A percentile compares a stretch with the other conserved stretches of the same genome.
These are phyloP conservation scores for Albugo laibachii DNA, from an alignment of 352 stramenopile species.

Conservation along the genomic window DNA sequence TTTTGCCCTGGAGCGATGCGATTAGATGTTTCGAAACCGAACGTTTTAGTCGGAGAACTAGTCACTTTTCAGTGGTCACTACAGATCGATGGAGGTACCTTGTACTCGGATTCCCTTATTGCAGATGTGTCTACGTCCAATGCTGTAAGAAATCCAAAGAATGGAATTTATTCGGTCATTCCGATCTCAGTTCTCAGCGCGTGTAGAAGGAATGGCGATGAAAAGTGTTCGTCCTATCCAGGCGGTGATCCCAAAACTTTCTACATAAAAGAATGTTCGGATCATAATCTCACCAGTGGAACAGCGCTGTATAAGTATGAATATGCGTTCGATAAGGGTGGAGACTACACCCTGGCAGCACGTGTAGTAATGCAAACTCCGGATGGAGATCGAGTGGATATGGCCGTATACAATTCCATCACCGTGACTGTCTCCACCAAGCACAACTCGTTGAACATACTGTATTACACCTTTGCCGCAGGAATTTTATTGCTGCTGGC, in stretches of 20 bases:
- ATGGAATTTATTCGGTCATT: slow-evolving; percentile 33
- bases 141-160: slow-evolving; percentile 27
- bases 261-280: slow-evolving; percentile 20
- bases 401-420: slow-evolving; percentile 61
- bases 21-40: slow-evolving; percentile 27
- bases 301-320: slow-evolving; percentile 28
- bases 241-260: slow-evolving; percentile 33
- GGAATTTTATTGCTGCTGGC: slow-evolving; percentile 38
- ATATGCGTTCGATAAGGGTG: slow-evolving; percentile 30
- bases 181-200: slow-evolving; percentile 48
- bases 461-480: slow-evolving; percentile 55
- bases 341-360: slow-evolving; percentile 46
- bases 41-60: slow-evolving; percentile 22
- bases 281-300: slow-evolving; percentile 44
- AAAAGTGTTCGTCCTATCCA: slow-evolving; percentile 50
- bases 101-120: slow-evolving; percentile 29
- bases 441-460: slow-evolving; percentile 23
- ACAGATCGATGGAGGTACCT: slow-evolving; percentile 27
- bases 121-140: slow-evolving; percentile 39
- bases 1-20: slow-evolving; percentile 51
- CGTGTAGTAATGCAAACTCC: slow-evolving; percentile 47
- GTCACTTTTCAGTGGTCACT: slow-evolving; percentile 41
- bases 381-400: slow-evolving; percentile 53
- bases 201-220: slow-evolving; percentile 27
- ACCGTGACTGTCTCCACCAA: slow-evolving; percentile 29